Conservation (phyloP, 1,284 basidiomycete genomes). For the Cutaneotrichosporon mucoides region DNA sequence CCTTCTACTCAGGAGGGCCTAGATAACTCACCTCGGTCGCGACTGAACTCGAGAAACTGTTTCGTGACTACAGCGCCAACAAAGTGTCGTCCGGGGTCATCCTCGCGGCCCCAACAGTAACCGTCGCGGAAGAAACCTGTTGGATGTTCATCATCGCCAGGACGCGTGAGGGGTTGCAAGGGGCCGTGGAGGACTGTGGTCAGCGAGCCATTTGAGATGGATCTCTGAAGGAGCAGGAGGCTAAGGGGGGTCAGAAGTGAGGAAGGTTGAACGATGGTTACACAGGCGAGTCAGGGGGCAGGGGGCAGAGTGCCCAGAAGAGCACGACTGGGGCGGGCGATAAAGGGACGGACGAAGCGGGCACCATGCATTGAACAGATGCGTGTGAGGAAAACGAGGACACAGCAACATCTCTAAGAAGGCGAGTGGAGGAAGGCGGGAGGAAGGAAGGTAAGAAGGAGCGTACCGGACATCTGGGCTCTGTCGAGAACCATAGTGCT, state of each 20-base stretch:
- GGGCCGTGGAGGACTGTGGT: conserved; percentile 36
- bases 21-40: conserved; percentile 29
- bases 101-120: conserved; percentile 37
- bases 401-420: too few relatives aligned
- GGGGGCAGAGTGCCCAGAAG: background rate
- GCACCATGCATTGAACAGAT: too few relatives aligned
- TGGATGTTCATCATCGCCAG: conserved; percentile 32
- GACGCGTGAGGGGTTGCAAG: conserved; percentile 34
- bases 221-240: too few relatives aligned
- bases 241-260: background rate
- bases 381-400: too few relatives aligned
- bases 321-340: background rate
- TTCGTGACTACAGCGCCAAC: conserved; percentile 41
- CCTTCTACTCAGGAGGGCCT: background rate
- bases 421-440: background rate
- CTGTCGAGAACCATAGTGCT: conserved; percentile 37
- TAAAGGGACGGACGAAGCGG: background rate
- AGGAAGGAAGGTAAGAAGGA: background rate
- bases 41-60: conserved; percentile 45
- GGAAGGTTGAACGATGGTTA: background rate
- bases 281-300: background rate
- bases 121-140: conserved; percentile 45
- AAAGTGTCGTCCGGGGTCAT: conserved; percentile 41
- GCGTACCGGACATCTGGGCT: conserved; percentile 33
- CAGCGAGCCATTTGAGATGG: background rate